Evolutionary conservation across 2,329 filamentous ascomycete species (phyloP).

Genomic region (Coleophoma crateriformis): DNA sequence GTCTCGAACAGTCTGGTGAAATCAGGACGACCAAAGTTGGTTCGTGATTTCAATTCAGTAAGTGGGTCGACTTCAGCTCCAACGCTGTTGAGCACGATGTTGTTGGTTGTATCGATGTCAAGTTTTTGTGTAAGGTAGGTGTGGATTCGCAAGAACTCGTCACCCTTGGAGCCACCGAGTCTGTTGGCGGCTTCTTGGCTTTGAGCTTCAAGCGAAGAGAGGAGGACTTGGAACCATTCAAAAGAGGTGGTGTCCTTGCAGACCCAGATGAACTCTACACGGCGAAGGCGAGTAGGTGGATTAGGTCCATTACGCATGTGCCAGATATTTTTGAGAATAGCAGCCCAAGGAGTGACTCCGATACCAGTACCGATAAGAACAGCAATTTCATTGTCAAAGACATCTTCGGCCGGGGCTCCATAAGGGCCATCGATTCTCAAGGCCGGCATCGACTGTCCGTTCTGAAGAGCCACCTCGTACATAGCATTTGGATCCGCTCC

Average conservation of each 20-base stretch:
- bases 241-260: constrained; percentile 94
- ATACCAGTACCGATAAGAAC: constrained; percentile 84
- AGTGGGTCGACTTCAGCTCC: constrained; percentile 83
- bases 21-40: constrained; percentile 92
- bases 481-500: constrained; percentile 89
- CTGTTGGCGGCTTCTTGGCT: constrained; percentile 60
- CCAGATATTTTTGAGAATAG: constrained; percentile 96
- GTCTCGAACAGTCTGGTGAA: constrained; percentile 73
- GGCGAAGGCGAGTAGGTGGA: constrained; percentile 79
- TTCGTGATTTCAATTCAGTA: constrained; percentile 83
- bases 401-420: constrained; percentile 93
- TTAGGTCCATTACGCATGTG: constrained; percentile 87
- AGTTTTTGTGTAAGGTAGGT: constrained; percentile 94
- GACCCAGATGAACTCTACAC: constrained; percentile 99
- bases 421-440: constrained; percentile 94
- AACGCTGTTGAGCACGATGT: constrained; percentile 95
- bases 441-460: constrained; percentile 85
- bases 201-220: constrained; percentile 86
- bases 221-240: constrained; percentile 96
- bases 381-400: constrained; percentile 89
- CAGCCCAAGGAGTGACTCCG: constrained; percentile 80
- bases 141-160: constrained; percentile 94
- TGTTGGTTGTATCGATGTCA: constrained; percentile 87
- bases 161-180: constrained; percentile 59
- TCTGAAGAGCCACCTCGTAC: constrained; percentile 94